phyloP scores from a whole-genome alignment of 2,329 filamentous ascomycete genomes.

The Xylaria sp. region DNA sequence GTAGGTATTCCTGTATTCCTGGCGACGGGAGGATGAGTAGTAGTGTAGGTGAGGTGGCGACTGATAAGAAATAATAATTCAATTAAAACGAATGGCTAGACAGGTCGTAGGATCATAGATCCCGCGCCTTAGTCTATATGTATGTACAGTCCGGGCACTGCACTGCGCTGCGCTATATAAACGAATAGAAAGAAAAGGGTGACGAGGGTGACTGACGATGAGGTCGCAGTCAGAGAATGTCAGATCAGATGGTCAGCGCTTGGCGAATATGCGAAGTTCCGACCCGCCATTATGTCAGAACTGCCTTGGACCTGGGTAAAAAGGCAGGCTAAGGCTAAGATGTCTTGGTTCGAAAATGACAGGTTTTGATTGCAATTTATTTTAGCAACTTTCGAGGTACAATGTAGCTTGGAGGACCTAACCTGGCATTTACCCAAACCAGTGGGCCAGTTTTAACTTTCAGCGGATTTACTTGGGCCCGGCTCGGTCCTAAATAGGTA shows the following conservation, averaged over 20 bases:
- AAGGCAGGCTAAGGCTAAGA: slow-evolving; percentile 23
- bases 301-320: neutral
- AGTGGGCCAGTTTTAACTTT: neutral
- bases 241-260: slow-evolving; percentile 3
- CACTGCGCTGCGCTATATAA: neutral
- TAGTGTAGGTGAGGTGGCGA: slow-evolving; percentile 3
- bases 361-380: slow-evolving; percentile 1
- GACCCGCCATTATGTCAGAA: neutral
- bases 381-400: neutral
- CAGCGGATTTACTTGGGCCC: slow-evolving; percentile 18
- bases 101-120: neutral
- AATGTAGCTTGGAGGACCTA: neutral
- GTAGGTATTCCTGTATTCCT: too few relatives aligned
- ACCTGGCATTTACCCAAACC: neutral
- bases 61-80: slow-evolving; percentile 15
- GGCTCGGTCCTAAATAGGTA: neutral
- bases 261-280: neutral
- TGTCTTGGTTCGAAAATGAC: slow-evolving; percentile 4
- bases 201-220: neutral
- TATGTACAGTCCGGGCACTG: neutral
- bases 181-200: neutral
- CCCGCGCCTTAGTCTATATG: neutral
- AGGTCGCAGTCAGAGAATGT: neutral
- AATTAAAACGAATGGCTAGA: neutral
- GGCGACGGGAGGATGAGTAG: slow-evolving; percentile 3